Conservation (phyloP, 2,329 filamentous ascomycete species). For the Claviceps sp. region DNA sequence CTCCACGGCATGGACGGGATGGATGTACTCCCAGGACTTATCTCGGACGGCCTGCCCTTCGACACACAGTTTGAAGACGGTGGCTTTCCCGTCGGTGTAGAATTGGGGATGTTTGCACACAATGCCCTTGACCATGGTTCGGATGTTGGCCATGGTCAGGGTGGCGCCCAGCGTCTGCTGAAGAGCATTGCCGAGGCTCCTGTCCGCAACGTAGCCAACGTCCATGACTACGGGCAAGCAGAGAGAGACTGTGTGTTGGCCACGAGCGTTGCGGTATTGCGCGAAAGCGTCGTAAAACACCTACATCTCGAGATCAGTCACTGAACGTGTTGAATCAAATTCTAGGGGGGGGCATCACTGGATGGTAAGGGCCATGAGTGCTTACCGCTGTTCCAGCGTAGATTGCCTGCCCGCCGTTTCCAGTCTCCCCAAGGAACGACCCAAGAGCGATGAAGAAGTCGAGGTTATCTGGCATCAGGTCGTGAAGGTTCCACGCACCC, state of each 20-base stretch:
- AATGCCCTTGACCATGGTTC: conserved; percentile 5
- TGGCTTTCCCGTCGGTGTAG: neutral
- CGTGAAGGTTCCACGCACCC: conserved; percentile 28
- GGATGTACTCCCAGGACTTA: conserved; percentile 1
- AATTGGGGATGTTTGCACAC: conserved; percentile 1
- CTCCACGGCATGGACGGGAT: neutral
- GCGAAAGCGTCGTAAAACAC: conserved; percentile 28
- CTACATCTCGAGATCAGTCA: conserved; percentile 12
- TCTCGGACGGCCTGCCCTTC: neutral
- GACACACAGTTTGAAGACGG: neutral
- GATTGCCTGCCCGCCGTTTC: conserved; percentile 35
- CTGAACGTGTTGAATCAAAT: neutral
- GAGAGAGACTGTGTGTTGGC: conserved; percentile 12
- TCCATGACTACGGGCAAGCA: conserved; percentile 10
- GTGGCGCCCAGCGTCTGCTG: conserved; percentile 1
- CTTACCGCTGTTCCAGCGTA: conserved; percentile 24
- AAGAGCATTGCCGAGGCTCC: neutral
- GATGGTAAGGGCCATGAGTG: neutral
- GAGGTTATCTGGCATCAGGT: conserved; percentile 12
- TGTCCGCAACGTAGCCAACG: conserved; percentile 13
- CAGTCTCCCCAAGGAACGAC: conserved; percentile 27
- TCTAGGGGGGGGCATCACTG: too few relatives aligned
- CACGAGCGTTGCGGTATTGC: conserved; percentile 15
- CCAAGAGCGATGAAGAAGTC: conserved; percentile 32
- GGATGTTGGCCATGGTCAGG: conserved; percentile 4